Conservation (phyloP, 257 asterid species). For the Scutellaria barbata region DNA sequence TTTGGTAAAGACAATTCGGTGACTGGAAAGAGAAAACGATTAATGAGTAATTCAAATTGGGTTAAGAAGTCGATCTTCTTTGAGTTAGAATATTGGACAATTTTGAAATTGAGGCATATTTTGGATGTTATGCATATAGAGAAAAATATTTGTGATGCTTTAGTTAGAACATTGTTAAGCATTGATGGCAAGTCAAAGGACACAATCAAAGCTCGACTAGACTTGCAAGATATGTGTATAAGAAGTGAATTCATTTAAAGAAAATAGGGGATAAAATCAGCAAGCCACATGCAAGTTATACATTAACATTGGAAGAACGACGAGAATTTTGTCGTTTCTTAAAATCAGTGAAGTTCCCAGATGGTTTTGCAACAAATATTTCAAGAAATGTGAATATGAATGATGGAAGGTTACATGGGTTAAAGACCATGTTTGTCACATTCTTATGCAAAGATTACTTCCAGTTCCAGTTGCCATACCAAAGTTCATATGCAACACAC, state of each 20-base stretch:
- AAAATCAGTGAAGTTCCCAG: not conserved
- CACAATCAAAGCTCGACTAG: not conserved
- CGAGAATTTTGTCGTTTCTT: not conserved
- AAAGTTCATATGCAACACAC: not conserved
- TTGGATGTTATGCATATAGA: slow-evolving; percentile 11
- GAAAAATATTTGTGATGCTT: slow-evolving; percentile 4
- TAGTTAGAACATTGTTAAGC: slow-evolving; percentile 3
- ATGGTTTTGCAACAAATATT: slow-evolving; percentile 14
- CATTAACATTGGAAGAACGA: not conserved
- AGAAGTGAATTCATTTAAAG: not conserved
- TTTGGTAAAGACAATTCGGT: not conserved
- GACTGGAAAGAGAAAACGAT: not conserved
- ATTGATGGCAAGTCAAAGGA: slow-evolving; percentile 13
- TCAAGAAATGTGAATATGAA: not conserved
- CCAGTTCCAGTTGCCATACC: not conserved
- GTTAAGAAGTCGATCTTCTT: not conserved
- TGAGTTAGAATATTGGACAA: not conserved
- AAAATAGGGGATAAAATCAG: not conserved
- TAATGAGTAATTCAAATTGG: not conserved
- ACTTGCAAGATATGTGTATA: slow-evolving; percentile 6
- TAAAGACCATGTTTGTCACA: slow-evolving; percentile 10
- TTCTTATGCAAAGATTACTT: not conserved
- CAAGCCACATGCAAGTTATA: slow-evolving; percentile 10
- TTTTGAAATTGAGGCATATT: not conserved
- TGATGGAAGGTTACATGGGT: not conserved